Evolutionary conservation across 257 asterid genomes (phyloP), one percentile per base, ranked within the genome.

Genomic region (Przewalskia tangutica): DNA sequence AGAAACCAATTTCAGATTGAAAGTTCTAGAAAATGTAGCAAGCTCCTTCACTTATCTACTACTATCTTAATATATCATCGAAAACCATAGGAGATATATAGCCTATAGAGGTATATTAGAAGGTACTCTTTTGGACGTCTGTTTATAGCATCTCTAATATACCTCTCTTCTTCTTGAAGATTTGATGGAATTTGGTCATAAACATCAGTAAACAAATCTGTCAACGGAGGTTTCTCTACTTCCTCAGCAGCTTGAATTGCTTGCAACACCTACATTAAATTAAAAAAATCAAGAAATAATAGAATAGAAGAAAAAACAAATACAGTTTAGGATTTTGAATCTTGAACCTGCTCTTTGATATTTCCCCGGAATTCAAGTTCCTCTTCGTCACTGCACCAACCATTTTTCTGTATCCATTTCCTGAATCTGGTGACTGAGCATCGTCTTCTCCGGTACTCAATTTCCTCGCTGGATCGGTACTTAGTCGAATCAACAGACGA

Each of bases 401-500:
- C 90, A 9, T 88, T 90, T 60, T 84, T 83, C 84, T 90, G 87
- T 65, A 91, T 86, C 98, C 98, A 95, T 84, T 93, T 95, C 55
- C 92, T 85, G 87, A 90, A 95, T 73, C 93, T 86, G 46, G 87
- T 68, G 20, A 89, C 34, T 0, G 97, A 95, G 84, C 76, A 88
- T 83, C 86, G 82, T 2, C 88, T 91, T 87, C 34, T 90, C 98
- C 98, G 92, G 81, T 91, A 90, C 60, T 94, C 93, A 0, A 91
- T 91, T 85, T 95, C 99, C 13, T 85, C 44, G 9, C 68, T 8
- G 17, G 93, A 55, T 36, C 99, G 90, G 16, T 95, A 95, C 85
- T 94, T 94, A 78, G 98, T 93, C 16, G 99, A 94, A 75, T 95
- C 98, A 64, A 92, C 97, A 0, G 99, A 93, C 3, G 98, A 92